A percentile compares a stretch with the other conserved stretches of the same genome.
These are phyloP conservation scores for Litchi chinensis DNA, from an alignment of 345 rosid genomes.

Conservation along the genomic window DNA sequence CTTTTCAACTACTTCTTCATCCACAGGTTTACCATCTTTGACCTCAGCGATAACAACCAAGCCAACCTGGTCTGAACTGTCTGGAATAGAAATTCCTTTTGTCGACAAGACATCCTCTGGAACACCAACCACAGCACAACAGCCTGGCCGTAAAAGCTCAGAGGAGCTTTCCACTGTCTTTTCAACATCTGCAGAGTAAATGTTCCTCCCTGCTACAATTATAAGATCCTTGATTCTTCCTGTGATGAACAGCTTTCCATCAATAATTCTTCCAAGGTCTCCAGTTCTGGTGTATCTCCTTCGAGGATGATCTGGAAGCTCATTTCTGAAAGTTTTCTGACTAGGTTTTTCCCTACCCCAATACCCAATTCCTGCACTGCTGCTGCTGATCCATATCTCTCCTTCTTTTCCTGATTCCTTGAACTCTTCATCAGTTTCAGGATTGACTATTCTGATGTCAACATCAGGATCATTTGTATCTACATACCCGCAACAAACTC, in stretches of 20 bases:
- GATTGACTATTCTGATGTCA: constrained; percentile 55
- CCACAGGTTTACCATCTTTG: constrained; percentile 51
- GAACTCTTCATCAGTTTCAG: constrained; percentile 46
- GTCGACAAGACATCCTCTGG: constrained; percentile 62
- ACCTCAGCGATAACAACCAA: constrained; percentile 73
- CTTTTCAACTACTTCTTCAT: constrained; percentile 39
- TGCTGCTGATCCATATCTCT: constrained; percentile 70
- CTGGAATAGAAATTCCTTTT: constrained; percentile 58
- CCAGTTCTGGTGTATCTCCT: constrained; percentile 61
- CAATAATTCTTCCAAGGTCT: constrained; percentile 62
- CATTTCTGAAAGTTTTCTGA: constrained; percentile 52
- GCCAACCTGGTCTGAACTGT: constrained; percentile 62
- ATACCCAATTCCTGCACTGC: constrained; percentile 69
- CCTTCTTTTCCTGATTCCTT: constrained; percentile 57
- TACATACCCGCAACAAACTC: constrained; percentile 65
- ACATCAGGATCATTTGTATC: constrained; percentile 42
- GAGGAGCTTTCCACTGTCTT: constrained; percentile 68
- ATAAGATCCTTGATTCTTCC: constrained; percentile 81
- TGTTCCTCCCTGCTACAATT: constrained; percentile 68
- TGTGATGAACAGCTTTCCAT: constrained; percentile 58
- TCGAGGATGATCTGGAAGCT: constrained; percentile 38
- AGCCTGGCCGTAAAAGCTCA: constrained; percentile 60
- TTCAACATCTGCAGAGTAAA: constrained; percentile 71
- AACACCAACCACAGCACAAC: constrained; percentile 72
- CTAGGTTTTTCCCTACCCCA: constrained; percentile 67